Conservation (phyloP, 2,329 filamentous ascomycete genomes). For the Fusarium sp. region DNA sequence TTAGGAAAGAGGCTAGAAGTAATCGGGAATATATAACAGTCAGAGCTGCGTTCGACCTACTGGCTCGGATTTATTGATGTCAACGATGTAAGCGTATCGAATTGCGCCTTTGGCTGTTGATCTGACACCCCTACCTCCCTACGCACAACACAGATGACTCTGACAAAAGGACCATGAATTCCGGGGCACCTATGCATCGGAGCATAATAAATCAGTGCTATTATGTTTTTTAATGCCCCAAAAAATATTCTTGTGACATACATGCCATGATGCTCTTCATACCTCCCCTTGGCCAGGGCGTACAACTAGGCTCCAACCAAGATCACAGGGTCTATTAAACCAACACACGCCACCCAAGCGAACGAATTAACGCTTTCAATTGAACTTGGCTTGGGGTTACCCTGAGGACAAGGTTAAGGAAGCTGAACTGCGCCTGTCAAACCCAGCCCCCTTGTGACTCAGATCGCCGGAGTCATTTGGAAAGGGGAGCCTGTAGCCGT, state of each 20-base stretch:
- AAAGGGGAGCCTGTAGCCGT: neutral
- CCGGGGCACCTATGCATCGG: neutral
- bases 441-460: neutral
- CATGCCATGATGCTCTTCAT: neutral
- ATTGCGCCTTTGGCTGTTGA: neutral
- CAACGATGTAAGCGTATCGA: neutral
- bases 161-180: neutral
- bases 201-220: neutral
- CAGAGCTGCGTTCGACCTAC: neutral
- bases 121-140: neutral
- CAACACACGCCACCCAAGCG: neutral
- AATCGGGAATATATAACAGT: neutral
- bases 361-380: neutral
- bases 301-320: neutral
- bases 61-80: neutral
- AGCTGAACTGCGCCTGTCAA: neutral
- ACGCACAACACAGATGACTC: neutral
- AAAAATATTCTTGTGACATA: neutral
- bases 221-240: neutral
- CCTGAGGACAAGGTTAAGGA: neutral
- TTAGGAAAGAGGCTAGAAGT: neutral
- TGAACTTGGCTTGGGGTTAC: neutral
- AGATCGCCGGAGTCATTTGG: neutral
- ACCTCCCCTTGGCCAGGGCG: neutral
- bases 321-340: neutral